Evolutionary conservation across 345 rosid species (phyloP), one percentile per base, ranked within the genome.

Genomic region (Reutealis trisperma): DNA sequence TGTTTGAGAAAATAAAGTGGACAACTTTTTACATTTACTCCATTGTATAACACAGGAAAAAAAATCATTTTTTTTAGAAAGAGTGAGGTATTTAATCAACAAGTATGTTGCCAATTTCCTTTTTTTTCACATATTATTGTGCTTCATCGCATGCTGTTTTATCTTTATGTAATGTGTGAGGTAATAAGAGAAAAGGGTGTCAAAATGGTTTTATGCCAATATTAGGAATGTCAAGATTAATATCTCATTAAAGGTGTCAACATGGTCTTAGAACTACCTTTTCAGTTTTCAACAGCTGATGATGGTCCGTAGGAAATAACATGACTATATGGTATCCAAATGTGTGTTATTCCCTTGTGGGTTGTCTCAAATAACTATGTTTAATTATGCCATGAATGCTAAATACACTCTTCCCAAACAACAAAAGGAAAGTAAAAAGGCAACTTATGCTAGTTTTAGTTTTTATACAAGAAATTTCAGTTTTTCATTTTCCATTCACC

Each of bases 401-500:
- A 62, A 61, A 27, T 21, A 71, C 25, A 9, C 24, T n/a, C 47
- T 73, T 45, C n/a, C 52, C 55, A 7, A 18, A 57, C 49, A 54
- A 71, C 5, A 18, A 71, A 34, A 71, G 30, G 37, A 41, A 21
- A 55, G 21, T 14, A n/a, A 58, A 14, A 49, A n/a, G n/a, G 30
- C 22, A 49, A 18, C 24, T 25, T 70, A 16, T 70, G 58, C n/a
- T 66, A n/a, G 25, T 21, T 60, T 25, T 0, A 51, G 25, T 58
- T 63, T 73, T 55, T 47, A 45, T 45, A 13, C 32, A 22, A n/a
- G 59, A 34, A 8, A 41, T n/a, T 22, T 19, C 22, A 67, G 22
- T 24, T 67, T 68, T 24, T 79, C 6, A 49, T 66, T 71, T 83
- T 45, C 60, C 32, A 59, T 49, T 18, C 70, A 24, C 75, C 60